These are phyloP conservation scores for Magnusiomyces suaveolens DNA, from an alignment of 1,139 yeast species.

Conservation along the genomic window DNA sequence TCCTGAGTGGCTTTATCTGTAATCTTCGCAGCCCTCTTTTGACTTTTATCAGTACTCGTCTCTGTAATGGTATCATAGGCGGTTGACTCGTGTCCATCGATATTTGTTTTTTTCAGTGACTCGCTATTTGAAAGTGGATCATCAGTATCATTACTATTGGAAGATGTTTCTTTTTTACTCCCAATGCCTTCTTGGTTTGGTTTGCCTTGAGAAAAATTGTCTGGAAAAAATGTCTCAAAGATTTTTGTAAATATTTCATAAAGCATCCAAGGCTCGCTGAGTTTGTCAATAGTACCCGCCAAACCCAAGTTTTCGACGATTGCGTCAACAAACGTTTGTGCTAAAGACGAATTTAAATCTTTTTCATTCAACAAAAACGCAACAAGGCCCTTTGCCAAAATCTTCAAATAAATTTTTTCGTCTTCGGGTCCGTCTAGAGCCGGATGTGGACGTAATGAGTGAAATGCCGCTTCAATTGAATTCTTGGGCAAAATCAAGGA, in stretches of 20 bases:
- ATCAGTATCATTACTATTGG: no score
- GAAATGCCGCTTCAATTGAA: constrained; percentile 30
- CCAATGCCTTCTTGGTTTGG: background rate
- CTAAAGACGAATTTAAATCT: constrained; percentile 34
- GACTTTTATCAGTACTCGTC: no score
- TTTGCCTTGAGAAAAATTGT: background rate
- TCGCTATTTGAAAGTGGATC: no score
- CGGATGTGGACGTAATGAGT: constrained; percentile 40
- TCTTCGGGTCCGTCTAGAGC: constrained; percentile 32
- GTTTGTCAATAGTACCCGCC: constrained; percentile 34
- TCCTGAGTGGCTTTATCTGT: no score
- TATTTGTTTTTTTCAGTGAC: no score
- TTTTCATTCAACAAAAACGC: constrained; percentile 34
- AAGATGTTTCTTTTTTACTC: no score
- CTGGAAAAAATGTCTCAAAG: constrained; percentile 16
- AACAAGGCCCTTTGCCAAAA: constrained; percentile 32
- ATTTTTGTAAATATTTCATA: constrained; percentile 36
- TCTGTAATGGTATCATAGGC: no score
- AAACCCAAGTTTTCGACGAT: constrained; percentile 38
- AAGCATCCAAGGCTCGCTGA: constrained; percentile 40
- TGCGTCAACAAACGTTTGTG: constrained; percentile 33
- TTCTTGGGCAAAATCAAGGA: constrained; percentile 26
- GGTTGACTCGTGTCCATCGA: no score
- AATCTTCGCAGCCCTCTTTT: no score
- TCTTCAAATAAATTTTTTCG: constrained; percentile 29